These are phyloP conservation scores for Aspergillus persii DNA, from an alignment of 2,329 filamentous ascomycete genomes.

Conservation along the genomic window DNA sequence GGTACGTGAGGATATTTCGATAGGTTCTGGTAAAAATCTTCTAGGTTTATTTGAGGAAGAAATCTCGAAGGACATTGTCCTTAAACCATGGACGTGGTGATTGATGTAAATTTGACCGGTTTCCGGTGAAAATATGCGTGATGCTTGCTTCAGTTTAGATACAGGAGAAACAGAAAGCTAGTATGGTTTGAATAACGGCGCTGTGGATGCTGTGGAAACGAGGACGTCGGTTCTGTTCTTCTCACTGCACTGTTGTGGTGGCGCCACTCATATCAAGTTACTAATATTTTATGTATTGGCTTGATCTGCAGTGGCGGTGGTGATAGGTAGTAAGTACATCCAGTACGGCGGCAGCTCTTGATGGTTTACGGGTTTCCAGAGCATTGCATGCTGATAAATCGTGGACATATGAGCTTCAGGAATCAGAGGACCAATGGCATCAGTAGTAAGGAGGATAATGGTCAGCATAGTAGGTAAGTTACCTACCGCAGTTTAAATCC, in stretches of 20 bases:
- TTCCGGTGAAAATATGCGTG: neutral
- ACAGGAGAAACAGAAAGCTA: neutral
- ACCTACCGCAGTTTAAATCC: no score
- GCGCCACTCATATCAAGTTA: neutral
- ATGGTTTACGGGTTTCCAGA: no score
- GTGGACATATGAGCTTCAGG: no score
- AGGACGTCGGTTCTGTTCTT: neutral
- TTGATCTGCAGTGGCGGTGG: neutral
- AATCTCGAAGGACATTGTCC: neutral
- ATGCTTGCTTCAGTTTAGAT: neutral
- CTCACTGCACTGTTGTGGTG: neutral
- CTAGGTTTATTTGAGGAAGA: neutral
- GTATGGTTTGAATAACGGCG: neutral
- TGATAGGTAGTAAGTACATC: neutral
- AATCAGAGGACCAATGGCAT: no score
- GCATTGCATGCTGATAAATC: no score
- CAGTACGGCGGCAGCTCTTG: no score
- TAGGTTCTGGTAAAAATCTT: constrained; percentile 14
- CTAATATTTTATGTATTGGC: neutral
- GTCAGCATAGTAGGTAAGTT: no score
- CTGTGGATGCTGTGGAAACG: neutral
- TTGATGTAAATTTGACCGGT: neutral
- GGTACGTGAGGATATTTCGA: constrained; percentile 44
- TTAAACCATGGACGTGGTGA: neutral
- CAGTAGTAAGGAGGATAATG: no score